Evolutionary conservation across 257 asterid genomes (phyloP).

Genomic region (Lantana camara): DNA sequence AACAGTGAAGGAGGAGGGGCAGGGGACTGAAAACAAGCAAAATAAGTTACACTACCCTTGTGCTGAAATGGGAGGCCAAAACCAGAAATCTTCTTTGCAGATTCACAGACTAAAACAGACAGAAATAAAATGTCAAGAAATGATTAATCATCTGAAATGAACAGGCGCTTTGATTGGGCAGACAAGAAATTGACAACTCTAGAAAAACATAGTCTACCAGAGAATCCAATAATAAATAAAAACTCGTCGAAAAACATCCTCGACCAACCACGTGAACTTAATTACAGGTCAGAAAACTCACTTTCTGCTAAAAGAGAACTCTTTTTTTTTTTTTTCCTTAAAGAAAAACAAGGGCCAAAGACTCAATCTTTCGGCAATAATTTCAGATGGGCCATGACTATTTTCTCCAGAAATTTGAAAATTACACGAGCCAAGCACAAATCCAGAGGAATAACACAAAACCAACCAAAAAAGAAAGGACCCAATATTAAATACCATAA

Average conservation of each 20-base stretch:
- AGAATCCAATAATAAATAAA: constrained; percentile 17
- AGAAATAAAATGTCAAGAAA: neutral
- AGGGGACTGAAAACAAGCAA: neutral
- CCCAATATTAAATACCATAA: neutral
- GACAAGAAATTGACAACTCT: constrained; percentile 18
- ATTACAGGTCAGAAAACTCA: neutral
- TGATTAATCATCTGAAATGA: constrained; percentile 9
- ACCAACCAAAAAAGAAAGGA: neutral
- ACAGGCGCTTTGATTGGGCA: constrained; percentile 5
- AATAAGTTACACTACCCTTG: neutral
- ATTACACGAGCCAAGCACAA: constrained; percentile 12
- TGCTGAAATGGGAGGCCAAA: constrained; percentile 1
- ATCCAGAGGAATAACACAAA: constrained; percentile 6
- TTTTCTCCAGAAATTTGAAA: constrained; percentile 8
- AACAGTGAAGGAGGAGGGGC: neutral
- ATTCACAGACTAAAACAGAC: constrained; percentile 16
- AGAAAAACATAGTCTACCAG: constrained; percentile 25
- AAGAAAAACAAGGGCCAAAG: neutral
- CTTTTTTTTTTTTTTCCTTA: neutral
- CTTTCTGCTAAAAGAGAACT: neutral
- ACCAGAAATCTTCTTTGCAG: constrained; percentile 10
- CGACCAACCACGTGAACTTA: neutral
- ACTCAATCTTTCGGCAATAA: constrained; percentile 26
- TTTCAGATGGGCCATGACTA: constrained; percentile 19
- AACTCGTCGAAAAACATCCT: constrained; percentile 11